Conservation (phyloP, 352 stramenopile genomes). For the Phytophthora idaei region DNA sequence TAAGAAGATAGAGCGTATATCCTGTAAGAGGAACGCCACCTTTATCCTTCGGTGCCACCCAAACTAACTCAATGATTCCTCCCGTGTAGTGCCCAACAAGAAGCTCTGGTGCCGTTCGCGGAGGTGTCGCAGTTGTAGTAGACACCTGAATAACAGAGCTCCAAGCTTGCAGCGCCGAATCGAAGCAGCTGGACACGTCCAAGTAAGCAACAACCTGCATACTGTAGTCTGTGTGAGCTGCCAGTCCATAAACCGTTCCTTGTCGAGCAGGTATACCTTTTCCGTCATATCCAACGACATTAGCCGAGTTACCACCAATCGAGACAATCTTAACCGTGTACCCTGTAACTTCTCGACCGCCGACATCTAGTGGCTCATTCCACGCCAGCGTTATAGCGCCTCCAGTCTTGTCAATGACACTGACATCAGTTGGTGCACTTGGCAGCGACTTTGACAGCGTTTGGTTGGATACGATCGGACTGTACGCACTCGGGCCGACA, state of each 20-base stretch:
- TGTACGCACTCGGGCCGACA: slow-evolving; percentile 50
- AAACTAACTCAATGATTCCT: slow-evolving; percentile 45
- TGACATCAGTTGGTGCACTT: slow-evolving; percentile 45
- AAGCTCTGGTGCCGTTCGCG: slow-evolving; percentile 32
- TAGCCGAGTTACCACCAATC: neutral
- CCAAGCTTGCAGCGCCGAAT: slow-evolving; percentile 22
- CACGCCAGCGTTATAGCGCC: slow-evolving; percentile 49
- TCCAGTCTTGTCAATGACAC: slow-evolving; percentile 36
- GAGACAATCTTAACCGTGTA: slow-evolving; percentile 49
- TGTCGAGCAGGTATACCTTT: slow-evolving; percentile 15
- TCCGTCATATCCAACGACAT: slow-evolving; percentile 56
- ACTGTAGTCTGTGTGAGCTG: slow-evolving; percentile 30
- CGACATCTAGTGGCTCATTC: slow-evolving; percentile 62
- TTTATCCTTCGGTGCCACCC: slow-evolving; percentile 36
- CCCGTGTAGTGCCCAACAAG: slow-evolving; percentile 34
- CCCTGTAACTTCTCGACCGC: slow-evolving; percentile 48
- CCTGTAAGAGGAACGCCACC: slow-evolving; percentile 37
- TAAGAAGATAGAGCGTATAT: slow-evolving; percentile 39
- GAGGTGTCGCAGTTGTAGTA: slow-evolving; percentile 29
- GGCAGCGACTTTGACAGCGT: slow-evolving; percentile 52
- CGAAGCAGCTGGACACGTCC: slow-evolving; percentile 46
- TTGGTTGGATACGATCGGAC: slow-evolving; percentile 17
- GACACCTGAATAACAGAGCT: slow-evolving; percentile 18
- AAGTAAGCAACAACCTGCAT: slow-evolving; percentile 46
- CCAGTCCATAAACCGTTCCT: slow-evolving; percentile 42